These are phyloP conservation scores for peach (Prunus persica) DNA, from an alignment of 306 rosid genomes.

Conservation along the genomic window DNA sequence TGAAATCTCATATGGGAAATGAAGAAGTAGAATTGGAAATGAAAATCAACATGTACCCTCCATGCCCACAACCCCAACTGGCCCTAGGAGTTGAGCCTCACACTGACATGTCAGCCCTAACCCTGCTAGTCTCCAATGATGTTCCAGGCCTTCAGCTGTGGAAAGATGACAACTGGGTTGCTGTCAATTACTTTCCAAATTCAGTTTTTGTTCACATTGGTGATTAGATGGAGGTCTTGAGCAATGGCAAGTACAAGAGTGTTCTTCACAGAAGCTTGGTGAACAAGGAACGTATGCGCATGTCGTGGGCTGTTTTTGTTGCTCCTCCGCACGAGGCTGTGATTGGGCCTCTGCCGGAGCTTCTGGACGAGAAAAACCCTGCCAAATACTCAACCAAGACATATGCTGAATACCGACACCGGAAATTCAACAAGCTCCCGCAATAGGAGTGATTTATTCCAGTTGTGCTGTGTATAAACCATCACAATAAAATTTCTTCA, in stretches of 20 bases:
- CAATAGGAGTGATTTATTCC: conserved; percentile 17
- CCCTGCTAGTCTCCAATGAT: conserved; percentile 50
- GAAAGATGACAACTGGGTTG: conserved; percentile 49
- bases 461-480: background rate
- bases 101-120: conserved; percentile 73
- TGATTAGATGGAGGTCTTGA: conserved; percentile 57
- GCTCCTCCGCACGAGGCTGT: conserved; percentile 43
- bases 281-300: conserved; percentile 49
- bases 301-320: conserved; percentile 70
- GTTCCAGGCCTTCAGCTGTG: conserved; percentile 63
- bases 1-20: conserved; percentile 40
- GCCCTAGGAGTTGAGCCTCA: conserved; percentile 76
- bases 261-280: conserved; percentile 67
- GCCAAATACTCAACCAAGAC: conserved; percentile 61
- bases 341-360: conserved; percentile 48
- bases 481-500: background rate
- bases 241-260: conserved; percentile 67
- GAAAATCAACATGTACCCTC: conserved; percentile 78
- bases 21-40: conserved; percentile 52
- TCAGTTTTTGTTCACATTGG: conserved; percentile 56
- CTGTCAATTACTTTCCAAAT: conserved; percentile 39
- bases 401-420: conserved; percentile 51
- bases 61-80: conserved; percentile 67
- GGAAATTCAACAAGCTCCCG: conserved; percentile 62
- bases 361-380: conserved; percentile 41